phyloP scores from a whole-genome alignment of 2,329 filamentous ascomycete species.

The Orbilia quercus region DNA sequence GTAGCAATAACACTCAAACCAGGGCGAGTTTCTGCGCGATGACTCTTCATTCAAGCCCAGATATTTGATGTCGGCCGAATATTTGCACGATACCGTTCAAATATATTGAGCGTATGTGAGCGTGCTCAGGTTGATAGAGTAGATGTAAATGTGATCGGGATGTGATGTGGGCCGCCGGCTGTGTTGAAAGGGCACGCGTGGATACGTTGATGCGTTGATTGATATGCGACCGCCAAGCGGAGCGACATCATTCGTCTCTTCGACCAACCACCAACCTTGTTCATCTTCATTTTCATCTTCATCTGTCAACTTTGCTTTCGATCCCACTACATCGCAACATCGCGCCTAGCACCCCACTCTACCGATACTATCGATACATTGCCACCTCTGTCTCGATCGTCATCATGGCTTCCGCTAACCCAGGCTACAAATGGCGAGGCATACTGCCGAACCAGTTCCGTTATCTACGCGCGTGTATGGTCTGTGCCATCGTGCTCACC shows the following conservation, averaged over 20 bases:
- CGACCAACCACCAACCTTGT: conserved; percentile 17
- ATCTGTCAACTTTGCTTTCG: background rate
- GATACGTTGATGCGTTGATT: background rate
- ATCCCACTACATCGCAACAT: background rate
- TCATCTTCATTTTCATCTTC: background rate
- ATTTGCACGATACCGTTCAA: no score
- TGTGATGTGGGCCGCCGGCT: no score
- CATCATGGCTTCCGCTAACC: conserved; percentile 42
- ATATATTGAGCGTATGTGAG: no score
- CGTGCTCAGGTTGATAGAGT: no score
- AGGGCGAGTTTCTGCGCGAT: background rate
- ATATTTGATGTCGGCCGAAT: background rate
- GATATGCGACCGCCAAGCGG: conserved; percentile 5
- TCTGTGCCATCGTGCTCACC: conserved; percentile 93
- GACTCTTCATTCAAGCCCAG: background rate
- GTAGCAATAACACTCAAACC: background rate
- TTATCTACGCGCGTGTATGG: conserved; percentile 95
- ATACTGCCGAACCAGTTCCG: conserved; percentile 77
- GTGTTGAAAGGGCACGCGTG: conserved; percentile 10
- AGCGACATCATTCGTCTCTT: conserved; percentile 2
- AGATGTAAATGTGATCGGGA: no score
- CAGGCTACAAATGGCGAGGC: conserved; percentile 48
- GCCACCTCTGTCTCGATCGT: conserved; percentile 13
- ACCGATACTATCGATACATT: background rate
- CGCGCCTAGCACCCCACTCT: background rate